Evolutionary conservation across 2,329 filamentous ascomycete genomes (phyloP).

Genomic region (Allantophomopsis cytisporea): DNA sequence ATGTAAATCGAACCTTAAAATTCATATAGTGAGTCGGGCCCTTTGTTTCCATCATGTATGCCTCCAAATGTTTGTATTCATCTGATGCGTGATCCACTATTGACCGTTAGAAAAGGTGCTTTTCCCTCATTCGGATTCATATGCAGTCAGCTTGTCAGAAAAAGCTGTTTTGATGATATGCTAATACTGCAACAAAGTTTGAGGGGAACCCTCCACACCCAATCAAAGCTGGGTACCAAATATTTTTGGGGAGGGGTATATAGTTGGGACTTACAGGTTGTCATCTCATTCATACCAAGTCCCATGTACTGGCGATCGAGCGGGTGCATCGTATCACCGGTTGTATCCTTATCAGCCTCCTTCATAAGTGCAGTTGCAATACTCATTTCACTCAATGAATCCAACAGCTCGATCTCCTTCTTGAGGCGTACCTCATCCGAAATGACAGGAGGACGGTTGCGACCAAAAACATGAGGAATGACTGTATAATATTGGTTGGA

Average conservation of each 20-base stretch:
- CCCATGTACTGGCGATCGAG: conserved; percentile 62
- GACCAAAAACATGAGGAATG: conserved; percentile 73
- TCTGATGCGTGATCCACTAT: no score
- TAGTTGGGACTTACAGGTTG: conserved; percentile 21
- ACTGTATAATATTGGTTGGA: conserved; percentile 71
- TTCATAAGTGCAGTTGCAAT: conserved; percentile 69
- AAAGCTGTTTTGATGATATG: no score
- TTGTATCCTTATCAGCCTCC: conserved; percentile 32
- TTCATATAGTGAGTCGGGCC: conserved; percentile 50
- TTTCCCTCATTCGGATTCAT: no score
- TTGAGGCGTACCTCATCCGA: conserved; percentile 42
- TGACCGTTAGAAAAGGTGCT: no score
- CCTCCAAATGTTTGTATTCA: conserved; percentile 52
- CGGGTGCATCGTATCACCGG: conserved; percentile 35
- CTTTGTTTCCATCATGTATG: conserved; percentile 54
- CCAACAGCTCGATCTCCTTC: conserved; percentile 65
- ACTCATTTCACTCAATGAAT: conserved; percentile 77
- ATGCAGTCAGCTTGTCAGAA: no score
- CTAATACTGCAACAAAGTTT: no score
- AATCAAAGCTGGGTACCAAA: no score
- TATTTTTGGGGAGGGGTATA: no score
- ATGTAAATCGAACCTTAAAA: conserved; percentile 21
- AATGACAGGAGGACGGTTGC: conserved; percentile 60
- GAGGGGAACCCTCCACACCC: no score
- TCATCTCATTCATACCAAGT: conserved; percentile 66